These are phyloP conservation scores for Knufia petricola DNA, from an alignment of 2,329 filamentous ascomycete species.

Conservation along the genomic window DNA sequence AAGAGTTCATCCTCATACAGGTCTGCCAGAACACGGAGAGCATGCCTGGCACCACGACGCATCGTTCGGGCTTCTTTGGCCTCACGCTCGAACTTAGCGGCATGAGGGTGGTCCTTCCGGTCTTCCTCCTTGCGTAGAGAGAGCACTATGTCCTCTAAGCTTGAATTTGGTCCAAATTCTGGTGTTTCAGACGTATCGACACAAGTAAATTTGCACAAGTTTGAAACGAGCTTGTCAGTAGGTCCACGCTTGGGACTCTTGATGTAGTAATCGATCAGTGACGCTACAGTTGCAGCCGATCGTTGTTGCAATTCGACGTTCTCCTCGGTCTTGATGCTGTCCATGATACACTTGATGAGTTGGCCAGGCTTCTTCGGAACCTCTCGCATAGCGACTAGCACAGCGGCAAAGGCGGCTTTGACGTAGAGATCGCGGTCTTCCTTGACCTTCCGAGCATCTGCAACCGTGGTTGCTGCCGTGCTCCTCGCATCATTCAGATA, in stretches of 20 bases:
- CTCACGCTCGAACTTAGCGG: conserved; percentile 79
- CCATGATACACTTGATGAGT: conserved; percentile 95
- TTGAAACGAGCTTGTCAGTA: conserved; percentile 90
- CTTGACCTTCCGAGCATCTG: conserved; percentile 70
- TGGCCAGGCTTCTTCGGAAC: conserved; percentile 88
- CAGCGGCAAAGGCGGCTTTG: conserved; percentile 74
- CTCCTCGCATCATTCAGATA: conserved; percentile 68
- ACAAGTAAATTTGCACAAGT: conserved; percentile 94
- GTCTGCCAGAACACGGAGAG: conserved; percentile 73
- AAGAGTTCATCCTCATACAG: conserved; percentile 72
- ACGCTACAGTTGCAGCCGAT: conserved; percentile 74
- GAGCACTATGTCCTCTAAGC: conserved; percentile 69
- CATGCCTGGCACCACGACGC: conserved; percentile 85
- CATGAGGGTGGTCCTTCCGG: conserved; percentile 81
- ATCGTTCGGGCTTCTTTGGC: conserved; percentile 83
- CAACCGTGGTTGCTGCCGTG: conserved; percentile 60
- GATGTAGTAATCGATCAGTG: conserved; percentile 77
- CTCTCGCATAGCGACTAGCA: conserved; percentile 74
- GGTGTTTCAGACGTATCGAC: conserved; percentile 96
- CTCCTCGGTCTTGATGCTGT: conserved; percentile 92
- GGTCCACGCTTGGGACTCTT: conserved; percentile 69
- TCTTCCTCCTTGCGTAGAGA: conserved; percentile 98
- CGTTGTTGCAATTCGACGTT: conserved; percentile 79
- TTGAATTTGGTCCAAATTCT: conserved; percentile 77
- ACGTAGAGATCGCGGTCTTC: conserved; percentile 76